Evolutionary conservation across 2,329 filamentous ascomycete species (phyloP), one percentile per base, ranked within the genome.

Genomic region (Podosphaera leucotricha): DNA sequence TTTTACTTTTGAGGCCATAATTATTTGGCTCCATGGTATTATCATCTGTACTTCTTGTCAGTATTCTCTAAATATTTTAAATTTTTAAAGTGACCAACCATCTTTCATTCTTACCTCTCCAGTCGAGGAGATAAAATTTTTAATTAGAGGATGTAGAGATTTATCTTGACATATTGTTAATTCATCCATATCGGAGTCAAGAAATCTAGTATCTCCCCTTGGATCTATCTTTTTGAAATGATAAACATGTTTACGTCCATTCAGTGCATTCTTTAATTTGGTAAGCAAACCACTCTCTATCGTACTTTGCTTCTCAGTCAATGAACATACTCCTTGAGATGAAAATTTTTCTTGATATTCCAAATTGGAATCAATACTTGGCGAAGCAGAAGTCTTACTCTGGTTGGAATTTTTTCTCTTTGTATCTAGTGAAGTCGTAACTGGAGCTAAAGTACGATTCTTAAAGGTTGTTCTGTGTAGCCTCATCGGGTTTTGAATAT

Each of bases 51-150:
- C 16, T 18, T 13, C 15, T 8, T 26, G 20, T n/a, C 28, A 47
- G 24, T 46, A 41, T n/a, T n/a, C 5, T n/a, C 11, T 21, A 15
- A 16, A 28, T 20, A 1, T 33, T 10, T 26, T 11, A 13, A 35
- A 15, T 4, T 20, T 11, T 35, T 38, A 11, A 13, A 20, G 6
- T 18, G 5, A 15, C 44, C 18, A 43, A 50, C 53, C 50, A 47
- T 55, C 49, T 42, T 54, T 52, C 26, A 50, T 41, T 44, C 47
- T 43, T n/a, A 52, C 46, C n/a, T 52, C 47, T 24, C 47, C 46
- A 20, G 46, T 42, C 13, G 28, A 33, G 6, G 10, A n/a, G 3
- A n/a, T 33, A n/a, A 7, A 33, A 4, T 33, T 33, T n/a, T 33
- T 13, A 5, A 44, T 43, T 20, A 46, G 20, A 13, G 39, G 43